Evolutionary conservation across 257 asterid species (phyloP).

Genomic region (Thymus quinquecostatus): DNA sequence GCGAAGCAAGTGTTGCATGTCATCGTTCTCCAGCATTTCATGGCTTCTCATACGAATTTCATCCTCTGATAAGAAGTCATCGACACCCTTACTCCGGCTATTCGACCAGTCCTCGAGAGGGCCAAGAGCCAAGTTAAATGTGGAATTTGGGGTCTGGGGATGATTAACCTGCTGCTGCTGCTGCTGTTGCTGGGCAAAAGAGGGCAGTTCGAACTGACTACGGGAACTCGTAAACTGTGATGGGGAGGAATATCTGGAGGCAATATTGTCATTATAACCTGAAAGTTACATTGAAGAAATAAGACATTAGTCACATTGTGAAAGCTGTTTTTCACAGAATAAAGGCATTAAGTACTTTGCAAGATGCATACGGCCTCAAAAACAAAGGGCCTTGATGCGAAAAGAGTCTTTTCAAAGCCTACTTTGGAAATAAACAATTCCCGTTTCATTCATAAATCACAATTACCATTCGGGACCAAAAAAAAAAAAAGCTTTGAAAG

Average conservation of each 20-base stretch:
- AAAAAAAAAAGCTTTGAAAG: background rate
- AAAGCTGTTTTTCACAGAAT: conserved; percentile 36
- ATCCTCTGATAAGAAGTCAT: conserved; percentile 85
- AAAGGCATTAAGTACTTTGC: conserved; percentile 9
- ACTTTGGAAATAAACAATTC: background rate
- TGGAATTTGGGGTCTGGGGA: conserved; percentile 46
- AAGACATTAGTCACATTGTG: conserved; percentile 28
- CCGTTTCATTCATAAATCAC: background rate
- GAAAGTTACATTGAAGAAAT: conserved; percentile 41
- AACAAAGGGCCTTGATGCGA: background rate
- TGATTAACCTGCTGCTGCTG: conserved; percentile 35
- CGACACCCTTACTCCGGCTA: conserved; percentile 62
- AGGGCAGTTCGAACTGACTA: conserved; percentile 48
- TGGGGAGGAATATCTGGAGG: conserved; percentile 53
- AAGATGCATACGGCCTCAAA: background rate
- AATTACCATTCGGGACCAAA: background rate
- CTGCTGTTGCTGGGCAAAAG: conserved; percentile 50
- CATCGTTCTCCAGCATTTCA: conserved; percentile 91
- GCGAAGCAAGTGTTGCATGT: conserved; percentile 93
- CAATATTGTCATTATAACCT: conserved; percentile 54
- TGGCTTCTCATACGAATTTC: conserved; percentile 91
- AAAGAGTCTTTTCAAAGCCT: background rate
- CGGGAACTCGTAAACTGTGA: conserved; percentile 51
- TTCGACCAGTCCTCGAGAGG: conserved; percentile 82
- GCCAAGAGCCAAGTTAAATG: conserved; percentile 72